These are phyloP conservation scores for Pythium coloratum DNA, from an alignment of 352 stramenopile species.

Conservation along the genomic window DNA sequence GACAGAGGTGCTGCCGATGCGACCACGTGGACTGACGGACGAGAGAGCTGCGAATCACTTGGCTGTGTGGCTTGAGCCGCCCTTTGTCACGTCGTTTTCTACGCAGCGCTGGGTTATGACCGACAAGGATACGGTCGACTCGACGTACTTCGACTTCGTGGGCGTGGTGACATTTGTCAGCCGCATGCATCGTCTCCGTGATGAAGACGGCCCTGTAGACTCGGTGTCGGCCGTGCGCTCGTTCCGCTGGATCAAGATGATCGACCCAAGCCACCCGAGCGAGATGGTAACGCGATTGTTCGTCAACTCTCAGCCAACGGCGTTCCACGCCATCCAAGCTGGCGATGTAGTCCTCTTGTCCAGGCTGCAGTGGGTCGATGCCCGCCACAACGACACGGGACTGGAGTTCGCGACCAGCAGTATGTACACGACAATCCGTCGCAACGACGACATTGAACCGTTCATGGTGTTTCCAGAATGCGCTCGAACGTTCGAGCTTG, in stretches of 20 bases:
- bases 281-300: slow-evolving; percentile 51
- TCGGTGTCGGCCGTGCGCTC: neutral
- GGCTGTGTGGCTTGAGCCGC: slow-evolving; percentile 45
- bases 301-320: slow-evolving; percentile 43
- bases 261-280: slow-evolving; percentile 46
- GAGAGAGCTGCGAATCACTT: neutral
- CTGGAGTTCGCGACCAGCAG: slow-evolving; percentile 42
- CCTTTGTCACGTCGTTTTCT: slow-evolving; percentile 41
- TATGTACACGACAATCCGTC: slow-evolving; percentile 14
- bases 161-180: slow-evolving; percentile 58
- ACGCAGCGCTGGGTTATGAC: slow-evolving; percentile 27
- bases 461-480: slow-evolving; percentile 11
- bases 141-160: slow-evolving; percentile 64
- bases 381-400: neutral
- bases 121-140: slow-evolving; percentile 4
- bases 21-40: neutral
- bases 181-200: slow-evolving; percentile 35
- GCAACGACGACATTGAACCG: slow-evolving; percentile 23
- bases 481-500: slow-evolving; percentile 1
- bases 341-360: slow-evolving; percentile 55
- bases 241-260: slow-evolving; percentile 64
- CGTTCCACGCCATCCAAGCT: slow-evolving; percentile 50
- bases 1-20: slow-evolving; percentile 26
- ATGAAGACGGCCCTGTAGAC: neutral
- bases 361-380: slow-evolving; percentile 48